Conservation (phyloP, 805 yeast species). For the Metschnikowia kofuensis region DNA sequence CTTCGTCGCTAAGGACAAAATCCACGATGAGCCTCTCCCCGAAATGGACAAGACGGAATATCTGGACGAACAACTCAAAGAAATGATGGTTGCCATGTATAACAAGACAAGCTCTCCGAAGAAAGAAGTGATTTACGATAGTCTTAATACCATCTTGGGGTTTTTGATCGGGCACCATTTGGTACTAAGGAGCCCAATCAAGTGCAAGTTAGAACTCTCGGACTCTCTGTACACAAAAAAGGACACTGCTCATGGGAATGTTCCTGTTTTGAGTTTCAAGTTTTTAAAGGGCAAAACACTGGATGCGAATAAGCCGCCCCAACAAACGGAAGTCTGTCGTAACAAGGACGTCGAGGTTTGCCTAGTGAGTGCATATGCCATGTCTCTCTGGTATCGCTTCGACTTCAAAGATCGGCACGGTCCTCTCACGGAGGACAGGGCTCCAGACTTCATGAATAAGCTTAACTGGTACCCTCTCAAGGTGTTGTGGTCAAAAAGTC, state of each 20-base stretch:
- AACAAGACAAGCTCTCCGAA: background rate
- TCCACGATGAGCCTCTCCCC: background rate
- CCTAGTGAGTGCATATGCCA: background rate
- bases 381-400: constrained; percentile 4
- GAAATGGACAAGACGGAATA: background rate
- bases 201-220: constrained; percentile 1
- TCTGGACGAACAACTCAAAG: background rate
- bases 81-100: constrained; percentile 1
- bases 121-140: background rate
- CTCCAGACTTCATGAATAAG: constrained; percentile 1
- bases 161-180: constrained; percentile 7
- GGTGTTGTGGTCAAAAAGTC: background rate
- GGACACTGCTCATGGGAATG: background rate
- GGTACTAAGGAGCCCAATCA: constrained; percentile 2
- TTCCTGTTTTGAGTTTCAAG: constrained; percentile 1
- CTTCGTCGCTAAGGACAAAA: background rate
- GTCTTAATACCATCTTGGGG: constrained; percentile 5
- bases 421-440: background rate
- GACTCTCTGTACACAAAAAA: background rate
- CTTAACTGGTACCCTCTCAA: background rate
- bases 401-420: constrained; percentile 1
- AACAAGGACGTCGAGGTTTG: constrained; percentile 1
- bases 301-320: background rate
- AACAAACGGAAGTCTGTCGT: background rate
- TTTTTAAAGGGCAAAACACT: background rate